These are phyloP conservation scores for Syncephalis plumigaleata DNA, from an alignment of 371 early-diverging fungal species.

Conservation along the genomic window DNA sequence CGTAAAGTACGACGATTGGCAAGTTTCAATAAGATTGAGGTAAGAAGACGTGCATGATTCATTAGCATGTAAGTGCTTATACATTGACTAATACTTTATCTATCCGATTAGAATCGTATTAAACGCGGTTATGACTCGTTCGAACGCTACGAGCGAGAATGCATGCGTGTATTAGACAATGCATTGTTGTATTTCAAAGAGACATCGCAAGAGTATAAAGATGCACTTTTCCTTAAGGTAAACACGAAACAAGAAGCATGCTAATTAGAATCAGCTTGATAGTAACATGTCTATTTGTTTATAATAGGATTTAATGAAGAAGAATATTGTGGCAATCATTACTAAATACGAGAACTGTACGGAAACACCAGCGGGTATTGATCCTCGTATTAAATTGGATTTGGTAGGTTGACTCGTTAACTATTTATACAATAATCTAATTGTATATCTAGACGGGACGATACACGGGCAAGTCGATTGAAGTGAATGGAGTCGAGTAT, in stretches of 20 bases:
- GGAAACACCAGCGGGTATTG: not conserved
- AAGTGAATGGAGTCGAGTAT: too few species aligned
- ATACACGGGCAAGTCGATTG: too few species aligned
- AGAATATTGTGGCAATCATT: slow-evolving; percentile 8
- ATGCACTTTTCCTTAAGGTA: slow-evolving; percentile 36
- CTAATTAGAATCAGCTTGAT: slow-evolving; percentile 5
- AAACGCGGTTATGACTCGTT: slow-evolving; percentile 32
- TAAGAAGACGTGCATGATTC: slow-evolving; percentile 14
- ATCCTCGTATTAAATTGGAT: not conserved
- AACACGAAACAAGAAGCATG: too few species aligned
- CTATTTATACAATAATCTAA: too few species aligned
- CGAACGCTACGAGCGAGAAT: slow-evolving; percentile 44
- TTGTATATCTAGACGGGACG: too few species aligned
- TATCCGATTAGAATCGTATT: slow-evolving; percentile 35
- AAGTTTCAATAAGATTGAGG: slow-evolving; percentile 62
- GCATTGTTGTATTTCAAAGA: slow-evolving; percentile 53
- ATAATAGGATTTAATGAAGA: slow-evolving; percentile 17
- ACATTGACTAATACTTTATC: not conserved
- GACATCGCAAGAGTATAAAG: slow-evolving; percentile 47
- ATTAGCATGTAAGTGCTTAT: not conserved
- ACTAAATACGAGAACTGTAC: slow-evolving; percentile 7
- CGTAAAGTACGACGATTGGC: slow-evolving; percentile 50
- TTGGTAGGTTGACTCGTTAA: not conserved
- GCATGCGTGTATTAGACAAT: slow-evolving; percentile 49
- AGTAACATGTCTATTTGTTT: too few species aligned